Evolutionary conservation across 345 rosid species (phyloP).

Genomic region (Eucalyptus pumila): DNA sequence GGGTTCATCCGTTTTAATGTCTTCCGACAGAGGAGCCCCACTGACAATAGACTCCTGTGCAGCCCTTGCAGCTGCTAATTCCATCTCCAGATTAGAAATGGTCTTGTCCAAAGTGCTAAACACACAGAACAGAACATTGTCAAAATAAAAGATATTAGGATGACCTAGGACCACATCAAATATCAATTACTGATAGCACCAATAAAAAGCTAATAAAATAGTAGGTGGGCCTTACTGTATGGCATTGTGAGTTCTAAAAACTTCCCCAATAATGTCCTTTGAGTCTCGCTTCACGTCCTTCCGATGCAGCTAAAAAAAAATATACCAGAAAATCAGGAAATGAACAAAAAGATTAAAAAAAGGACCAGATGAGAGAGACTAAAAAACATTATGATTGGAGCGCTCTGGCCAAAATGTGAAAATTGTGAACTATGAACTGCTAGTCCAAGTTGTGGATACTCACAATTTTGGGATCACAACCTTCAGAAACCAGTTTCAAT

Average conservation of each 20-base stretch:
- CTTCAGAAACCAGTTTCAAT: slow-evolving; percentile 66
- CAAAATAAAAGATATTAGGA: not conserved
- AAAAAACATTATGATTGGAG: not conserved
- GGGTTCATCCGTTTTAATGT: slow-evolving; percentile 22
- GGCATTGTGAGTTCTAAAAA: slow-evolving; percentile 62
- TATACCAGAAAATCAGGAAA: slow-evolving; percentile 15
- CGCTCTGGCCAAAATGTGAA: not conserved
- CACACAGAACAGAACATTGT: not conserved
- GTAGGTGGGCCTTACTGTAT: slow-evolving; percentile 55
- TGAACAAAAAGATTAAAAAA: not conserved
- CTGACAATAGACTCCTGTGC: slow-evolving; percentile 58
- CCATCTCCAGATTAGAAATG: slow-evolving; percentile 94
- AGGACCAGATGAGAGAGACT: not conserved
- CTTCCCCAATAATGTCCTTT: slow-evolving; percentile 57
- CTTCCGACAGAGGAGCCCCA: slow-evolving; percentile 65
- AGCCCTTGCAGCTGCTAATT: slow-evolving; percentile 87
- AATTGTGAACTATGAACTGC: not conserved
- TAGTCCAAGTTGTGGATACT: slow-evolving; percentile 10
- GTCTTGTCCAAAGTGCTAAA: slow-evolving; percentile 82
- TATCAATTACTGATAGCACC: not conserved
- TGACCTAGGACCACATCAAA: not conserved
- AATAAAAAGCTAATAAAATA: not conserved
- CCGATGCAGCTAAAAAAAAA: slow-evolving; percentile 35
- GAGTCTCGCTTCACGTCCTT: slow-evolving; percentile 63
- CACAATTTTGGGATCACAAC: slow-evolving; percentile 56